phyloP scores from a whole-genome alignment of 108 stramenopile genomes.

The Fragilariopsis cylindrus region DNA sequence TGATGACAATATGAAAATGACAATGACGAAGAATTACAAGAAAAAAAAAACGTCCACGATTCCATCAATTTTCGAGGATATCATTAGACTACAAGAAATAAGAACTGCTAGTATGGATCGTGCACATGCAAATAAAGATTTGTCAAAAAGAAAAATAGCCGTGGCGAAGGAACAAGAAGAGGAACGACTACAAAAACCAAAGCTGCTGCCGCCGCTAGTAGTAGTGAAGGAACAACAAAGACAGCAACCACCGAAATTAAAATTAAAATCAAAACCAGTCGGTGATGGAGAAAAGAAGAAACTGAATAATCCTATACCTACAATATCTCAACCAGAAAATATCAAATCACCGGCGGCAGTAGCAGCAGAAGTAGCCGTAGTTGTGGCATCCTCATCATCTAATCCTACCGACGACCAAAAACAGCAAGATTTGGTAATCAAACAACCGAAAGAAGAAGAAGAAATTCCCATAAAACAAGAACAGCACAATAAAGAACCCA shows the following conservation, averaged over 20 bases:
- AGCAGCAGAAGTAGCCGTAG: neutral
- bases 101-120: conserved; percentile 37
- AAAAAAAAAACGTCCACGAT: neutral
- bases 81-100: conserved; percentile 29
- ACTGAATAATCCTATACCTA: neutral
- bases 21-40: conserved; percentile 11
- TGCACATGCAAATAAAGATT: conserved; percentile 50
- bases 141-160: conserved; percentile 30
- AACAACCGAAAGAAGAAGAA: too few species aligned
- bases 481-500: too few species aligned
- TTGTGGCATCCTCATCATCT: neutral
- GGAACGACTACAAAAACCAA: neutral
- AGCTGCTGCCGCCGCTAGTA: neutral
- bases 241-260: neutral
- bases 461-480: too few species aligned
- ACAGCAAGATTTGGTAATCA: too few species aligned
- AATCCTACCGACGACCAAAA: too few species aligned
- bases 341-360: neutral
- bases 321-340: neutral
- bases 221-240: too few species aligned
- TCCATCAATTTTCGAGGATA: conserved; percentile 25
- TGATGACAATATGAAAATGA: conserved; percentile 15
- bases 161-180: conserved; percentile 18
- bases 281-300: neutral
- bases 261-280: neutral